phyloP scores from a whole-genome alignment of 2,329 filamentous ascomycete genomes.

The Lomentospora prolificans region DNA sequence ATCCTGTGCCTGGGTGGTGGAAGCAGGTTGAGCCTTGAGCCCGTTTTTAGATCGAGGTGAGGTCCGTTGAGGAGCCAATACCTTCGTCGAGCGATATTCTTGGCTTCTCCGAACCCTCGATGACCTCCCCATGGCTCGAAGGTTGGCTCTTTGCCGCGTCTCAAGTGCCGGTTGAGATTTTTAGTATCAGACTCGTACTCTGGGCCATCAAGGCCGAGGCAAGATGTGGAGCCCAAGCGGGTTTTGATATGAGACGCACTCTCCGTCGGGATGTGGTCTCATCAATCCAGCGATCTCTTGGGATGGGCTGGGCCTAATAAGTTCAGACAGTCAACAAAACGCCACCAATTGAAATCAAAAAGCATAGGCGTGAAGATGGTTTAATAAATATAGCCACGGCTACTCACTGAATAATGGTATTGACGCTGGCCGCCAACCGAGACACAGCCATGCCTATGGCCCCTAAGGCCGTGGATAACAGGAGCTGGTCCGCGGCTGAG shows the following conservation, averaged over 20 bases:
- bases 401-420: background rate
- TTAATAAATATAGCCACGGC: background rate
- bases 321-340: background rate
- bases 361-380: background rate
- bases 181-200: background rate
- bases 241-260: background rate
- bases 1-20: background rate
- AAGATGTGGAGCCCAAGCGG: too few relatives aligned
- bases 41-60: background rate
- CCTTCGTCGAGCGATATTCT: constrained; percentile 3
- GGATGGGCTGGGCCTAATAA: background rate
- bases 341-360: background rate
- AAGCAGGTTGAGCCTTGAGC: background rate
- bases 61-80: background rate
- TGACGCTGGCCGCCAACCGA: background rate
- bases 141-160: background rate
- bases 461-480: too few relatives aligned
- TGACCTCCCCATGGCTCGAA: constrained; percentile 4
- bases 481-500: background rate
- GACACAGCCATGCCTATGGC: too few relatives aligned
- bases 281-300: background rate
- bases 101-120: constrained; percentile 2
- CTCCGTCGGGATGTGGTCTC: background rate
- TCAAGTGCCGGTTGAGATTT: background rate
- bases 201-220: background rate